Evolutionary conservation across 768 basidiomycete genomes (phyloP), one percentile per base, ranked within the genome.

Genomic region (Tricholoma flavovirens): DNA sequence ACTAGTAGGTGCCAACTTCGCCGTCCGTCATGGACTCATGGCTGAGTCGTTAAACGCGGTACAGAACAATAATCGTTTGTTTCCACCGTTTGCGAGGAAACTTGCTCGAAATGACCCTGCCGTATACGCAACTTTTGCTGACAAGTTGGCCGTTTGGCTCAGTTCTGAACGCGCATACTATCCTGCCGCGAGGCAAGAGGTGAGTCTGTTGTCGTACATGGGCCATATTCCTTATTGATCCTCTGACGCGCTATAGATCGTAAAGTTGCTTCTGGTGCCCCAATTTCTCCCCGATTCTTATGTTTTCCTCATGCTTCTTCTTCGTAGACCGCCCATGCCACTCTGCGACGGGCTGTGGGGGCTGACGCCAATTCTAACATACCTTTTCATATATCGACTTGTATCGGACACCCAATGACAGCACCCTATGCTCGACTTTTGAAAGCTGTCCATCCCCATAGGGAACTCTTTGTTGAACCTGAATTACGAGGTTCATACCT

Each of bases 131-230:
- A 49, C 48, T 0, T 66, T 66, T 51, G 64, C 75, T 5, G 62
- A 62, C 15, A 82, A 75, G 62, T 65, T 83, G 17, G 66, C 71
- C 1, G 5, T n/a, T 2, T 84, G 80, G 81, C 62, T 82, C 40
- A 49, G 62, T 22, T 75, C 76, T 51, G 70, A 73, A 40, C 77
- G 75, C 59, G 83, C 82, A 1, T 84, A 84, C 60, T 84, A 84
- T 62, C 48, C 64, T 0, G 69, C 58, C 30, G 83, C 81, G 42
- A 75, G 79, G 33, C 75, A 73, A 45, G 75, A 78, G 68, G 83
- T 82, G 56, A 57, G 70, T 62, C 21, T 15, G 6, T 19, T 9
- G 7, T 26, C 6, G 15, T 48, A 4, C n/a, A n/a, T n/a, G n/a
- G n/a, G n/a, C n/a, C n/a, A n/a, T 36, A 56, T 60, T 11, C 36